Percentiles rank a stretch among this genome's conserved stretches.
phyloP scores from a whole-genome alignment of 306 rosid species.

The Acmispon strigosus region DNA sequence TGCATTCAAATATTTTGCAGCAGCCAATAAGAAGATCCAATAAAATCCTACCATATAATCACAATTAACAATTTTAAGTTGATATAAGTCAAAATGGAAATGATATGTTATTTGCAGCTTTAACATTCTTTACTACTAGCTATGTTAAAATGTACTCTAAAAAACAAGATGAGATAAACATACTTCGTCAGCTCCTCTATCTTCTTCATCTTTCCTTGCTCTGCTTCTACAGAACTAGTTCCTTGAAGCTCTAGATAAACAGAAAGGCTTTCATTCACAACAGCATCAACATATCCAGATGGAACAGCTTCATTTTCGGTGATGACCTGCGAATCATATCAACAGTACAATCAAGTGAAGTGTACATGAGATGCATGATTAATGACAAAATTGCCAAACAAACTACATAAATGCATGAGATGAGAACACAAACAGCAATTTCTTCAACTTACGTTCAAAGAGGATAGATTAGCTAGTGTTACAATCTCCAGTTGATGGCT shows the following conservation, averaged over 20 bases:
- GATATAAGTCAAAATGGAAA: not conserved
- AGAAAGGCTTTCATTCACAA: constrained; percentile 39
- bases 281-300: constrained; percentile 29
- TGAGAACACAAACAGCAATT: constrained; percentile 2
- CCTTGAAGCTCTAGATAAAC: constrained; percentile 44
- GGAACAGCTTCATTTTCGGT: constrained; percentile 27
- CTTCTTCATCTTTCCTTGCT: constrained; percentile 36
- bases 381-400: not conserved
- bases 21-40: not conserved
- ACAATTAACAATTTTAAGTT: not conserved
- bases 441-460: constrained; percentile 46
- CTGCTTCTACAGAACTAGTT: constrained; percentile 30
- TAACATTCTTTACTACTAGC: not conserved
- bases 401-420: not conserved
- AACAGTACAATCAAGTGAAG: not conserved
- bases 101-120: not conserved
- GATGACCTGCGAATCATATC: constrained; percentile 29
- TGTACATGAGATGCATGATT: not conserved
- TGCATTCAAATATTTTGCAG: not conserved
- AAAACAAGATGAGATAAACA: not conserved
- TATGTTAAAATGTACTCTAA: constrained; percentile 2
- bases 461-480: constrained; percentile 73
- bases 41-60: not conserved
- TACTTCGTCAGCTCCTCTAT: constrained; percentile 41
- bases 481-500: constrained; percentile 52